These are phyloP conservation scores for Globomyces sp. DNA, from an alignment of 371 early-diverging fungal species.

Conservation along the genomic window DNA sequence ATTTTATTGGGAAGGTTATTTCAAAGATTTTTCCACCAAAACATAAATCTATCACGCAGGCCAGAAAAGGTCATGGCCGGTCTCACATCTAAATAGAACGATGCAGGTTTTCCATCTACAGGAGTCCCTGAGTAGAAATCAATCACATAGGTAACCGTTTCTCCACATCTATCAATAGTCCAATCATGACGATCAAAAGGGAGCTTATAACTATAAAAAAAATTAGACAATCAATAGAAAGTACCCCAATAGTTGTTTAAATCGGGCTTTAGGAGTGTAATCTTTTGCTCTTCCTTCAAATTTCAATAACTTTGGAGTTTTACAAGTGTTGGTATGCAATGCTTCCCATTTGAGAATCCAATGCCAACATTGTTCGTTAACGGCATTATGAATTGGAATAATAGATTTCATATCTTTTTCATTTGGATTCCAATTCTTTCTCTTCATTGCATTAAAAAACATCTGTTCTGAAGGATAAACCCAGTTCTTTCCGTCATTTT, in stretches of 20 bases:
- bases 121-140: constrained; percentile 76
- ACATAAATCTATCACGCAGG: constrained; percentile 20
- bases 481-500: constrained; percentile 58
- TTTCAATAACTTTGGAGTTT: constrained; percentile 36
- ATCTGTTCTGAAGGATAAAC: constrained; percentile 94
- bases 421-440: constrained; percentile 81
- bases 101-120: constrained; percentile 45
- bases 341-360: constrained; percentile 77
- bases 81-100: constrained; percentile 86
- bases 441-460: constrained; percentile 90
- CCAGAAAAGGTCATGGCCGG: constrained; percentile 58
- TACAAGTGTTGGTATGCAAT: background rate
- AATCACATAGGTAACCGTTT: constrained; percentile 84
- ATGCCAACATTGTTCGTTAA: constrained; percentile 92
- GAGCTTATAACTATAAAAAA: constrained; percentile 25
- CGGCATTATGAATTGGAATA: constrained; percentile 79
- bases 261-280: constrained; percentile 41
- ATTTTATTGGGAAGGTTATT: no score
- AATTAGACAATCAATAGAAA: constrained; percentile 4
- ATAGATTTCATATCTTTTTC: constrained; percentile 72
- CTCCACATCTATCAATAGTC: constrained; percentile 94
- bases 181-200: constrained; percentile 98
- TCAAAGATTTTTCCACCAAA: constrained; percentile 21
- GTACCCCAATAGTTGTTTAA: constrained; percentile 34
- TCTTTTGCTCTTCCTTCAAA: constrained; percentile 48